phyloP scores from a whole-genome alignment of 2,329 filamentous ascomycete genomes.

The Aspergillus brasiliensis region DNA sequence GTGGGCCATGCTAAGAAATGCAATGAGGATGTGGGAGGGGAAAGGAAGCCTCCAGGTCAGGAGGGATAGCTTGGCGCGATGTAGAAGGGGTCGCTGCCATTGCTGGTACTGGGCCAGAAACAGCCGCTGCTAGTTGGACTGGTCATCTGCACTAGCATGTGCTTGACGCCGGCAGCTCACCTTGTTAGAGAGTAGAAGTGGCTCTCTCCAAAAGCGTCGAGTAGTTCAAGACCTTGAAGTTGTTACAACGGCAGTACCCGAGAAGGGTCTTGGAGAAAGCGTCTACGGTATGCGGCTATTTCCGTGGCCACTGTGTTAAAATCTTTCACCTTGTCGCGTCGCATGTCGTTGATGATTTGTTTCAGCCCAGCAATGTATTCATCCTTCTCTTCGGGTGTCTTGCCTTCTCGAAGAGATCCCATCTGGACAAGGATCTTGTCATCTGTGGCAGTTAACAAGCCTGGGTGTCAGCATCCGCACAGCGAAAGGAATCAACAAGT shows the following conservation, averaged over 20 bases:
- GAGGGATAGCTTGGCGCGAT: conserved; percentile 7
- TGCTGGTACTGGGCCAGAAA: conserved; percentile 1
- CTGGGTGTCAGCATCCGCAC: conserved; percentile 45
- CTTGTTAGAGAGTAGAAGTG: conserved; percentile 18
- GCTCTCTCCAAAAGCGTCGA: conserved; percentile 4
- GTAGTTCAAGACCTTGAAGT: conserved; percentile 8
- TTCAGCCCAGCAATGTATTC: conserved; percentile 50
- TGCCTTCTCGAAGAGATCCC: conserved; percentile 50
- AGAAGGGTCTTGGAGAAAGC: conserved; percentile 50
- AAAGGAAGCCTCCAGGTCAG: conserved; percentile 8
- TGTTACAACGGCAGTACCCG: conserved; percentile 50
- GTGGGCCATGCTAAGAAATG: conserved; percentile 18
- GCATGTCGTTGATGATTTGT: conserved; percentile 53
- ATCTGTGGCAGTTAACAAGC: conserved; percentile 47
- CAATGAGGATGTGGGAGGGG: neutral
- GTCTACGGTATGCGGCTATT: conserved; percentile 54
- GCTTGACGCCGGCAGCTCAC: conserved; percentile 24
- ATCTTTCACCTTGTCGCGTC: conserved; percentile 53
- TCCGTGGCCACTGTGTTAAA: conserved; percentile 52
- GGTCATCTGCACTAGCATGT: neutral
- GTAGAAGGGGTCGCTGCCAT: conserved; percentile 11
- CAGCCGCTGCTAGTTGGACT: neutral
- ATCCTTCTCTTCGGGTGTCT: conserved; percentile 48
- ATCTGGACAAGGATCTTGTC: conserved; percentile 55
- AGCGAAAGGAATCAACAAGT: conserved; percentile 23